Evolutionary conservation across 768 basidiomycete genomes (phyloP), one percentile per base, ranked within the genome.

Genomic region (Mycena latifolia): DNA sequence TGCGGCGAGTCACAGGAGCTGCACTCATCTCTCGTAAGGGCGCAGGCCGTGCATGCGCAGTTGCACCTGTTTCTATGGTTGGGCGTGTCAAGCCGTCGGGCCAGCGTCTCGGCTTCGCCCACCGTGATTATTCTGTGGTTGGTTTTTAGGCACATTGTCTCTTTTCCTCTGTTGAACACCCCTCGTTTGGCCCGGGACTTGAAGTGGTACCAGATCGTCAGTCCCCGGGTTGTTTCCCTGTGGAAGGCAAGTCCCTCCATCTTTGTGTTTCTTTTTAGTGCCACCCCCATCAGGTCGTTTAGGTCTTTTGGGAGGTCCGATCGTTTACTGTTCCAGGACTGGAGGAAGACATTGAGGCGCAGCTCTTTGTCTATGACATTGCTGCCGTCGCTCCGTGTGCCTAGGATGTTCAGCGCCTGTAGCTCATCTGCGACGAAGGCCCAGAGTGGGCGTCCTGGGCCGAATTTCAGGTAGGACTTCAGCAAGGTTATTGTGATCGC

Each of bases 401-500:
- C n/a, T 9, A 53, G n/a, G 10, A 53, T 33, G 33, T 53, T 53
- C 5, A 53, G 33, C 1, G 52, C 31, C 11, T 35, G 31, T 14
- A 45, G 24, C 24, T 53, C 52, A 11, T 53, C 52, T 14, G 52
- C 52, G 14, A n/a, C 52, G 17, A 53, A 58, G 2, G 45, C 28
- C 57, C 57, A 58, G 2, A 50, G 57, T 14, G 57, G 57, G 1
- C 46, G 45, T 2, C 14, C n/a, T 11, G 45, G n/a, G 1, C 57
- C 57, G 22, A 48, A 48, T 12, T 22, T 37, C 2, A 58, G 57
- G 57, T 58, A 57, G 7, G 55, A 45, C 18, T 57, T 57, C 20
- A 57, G 45, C 55, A 43, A 57, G 3, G 55, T 57, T 27, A 46
- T 20, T 2, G 55, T 45, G 60, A 77, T 77, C 0, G 77, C 76